These are phyloP conservation scores for Zhuliangozyma blackwelliae DNA, from an alignment of 1,139 yeast genomes.

Conservation along the genomic window DNA sequence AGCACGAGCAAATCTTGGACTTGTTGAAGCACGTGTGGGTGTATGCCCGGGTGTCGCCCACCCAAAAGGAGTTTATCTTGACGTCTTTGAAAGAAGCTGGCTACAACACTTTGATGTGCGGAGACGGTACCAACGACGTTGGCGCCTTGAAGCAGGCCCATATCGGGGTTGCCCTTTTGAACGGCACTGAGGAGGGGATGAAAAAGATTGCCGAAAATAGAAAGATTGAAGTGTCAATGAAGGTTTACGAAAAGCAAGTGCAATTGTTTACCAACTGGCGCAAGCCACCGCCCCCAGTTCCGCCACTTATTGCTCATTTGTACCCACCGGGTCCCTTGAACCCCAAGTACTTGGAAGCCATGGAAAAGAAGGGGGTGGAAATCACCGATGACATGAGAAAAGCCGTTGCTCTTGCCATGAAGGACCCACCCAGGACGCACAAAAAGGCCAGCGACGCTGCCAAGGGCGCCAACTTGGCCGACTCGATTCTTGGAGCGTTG, in stretches of 20 bases:
- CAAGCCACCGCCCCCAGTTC: conserved; percentile 83
- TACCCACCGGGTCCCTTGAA: conserved; percentile 94
- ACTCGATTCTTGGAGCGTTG: conserved; percentile 65
- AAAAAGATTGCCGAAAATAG: conserved; percentile 83
- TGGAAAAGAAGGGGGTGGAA: conserved; percentile 77
- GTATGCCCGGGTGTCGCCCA: conserved; percentile 95
- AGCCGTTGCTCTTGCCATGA: conserved; percentile 51
- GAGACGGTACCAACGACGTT: conserved; percentile 99
- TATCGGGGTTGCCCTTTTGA: conserved; percentile 92
- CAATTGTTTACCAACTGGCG: conserved; percentile 77
- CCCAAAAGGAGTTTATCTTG: conserved; percentile 89
- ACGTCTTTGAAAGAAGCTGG: conserved; percentile 83
- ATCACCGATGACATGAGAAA: conserved; percentile 64
- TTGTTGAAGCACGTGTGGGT: conserved; percentile 91
- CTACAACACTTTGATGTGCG: conserved; percentile 95
- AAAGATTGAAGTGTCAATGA: conserved; percentile 59
- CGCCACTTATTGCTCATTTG: conserved; percentile 81
- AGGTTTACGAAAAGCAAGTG: conserved; percentile 80
- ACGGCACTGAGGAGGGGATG: conserved; percentile 95
- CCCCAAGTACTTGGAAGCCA: conserved; percentile 81
- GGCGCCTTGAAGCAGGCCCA: conserved; percentile 99
- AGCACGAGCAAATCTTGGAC: conserved; percentile 63
- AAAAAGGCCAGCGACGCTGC: conserved; percentile 28
- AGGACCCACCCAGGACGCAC: conserved; percentile 18
- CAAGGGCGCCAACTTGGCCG: conserved; percentile 52